Base-by-base conservation (phyloP, 1,284 basidiomycete genomes). In the Taiwanofungus camphoratus region DNA sequence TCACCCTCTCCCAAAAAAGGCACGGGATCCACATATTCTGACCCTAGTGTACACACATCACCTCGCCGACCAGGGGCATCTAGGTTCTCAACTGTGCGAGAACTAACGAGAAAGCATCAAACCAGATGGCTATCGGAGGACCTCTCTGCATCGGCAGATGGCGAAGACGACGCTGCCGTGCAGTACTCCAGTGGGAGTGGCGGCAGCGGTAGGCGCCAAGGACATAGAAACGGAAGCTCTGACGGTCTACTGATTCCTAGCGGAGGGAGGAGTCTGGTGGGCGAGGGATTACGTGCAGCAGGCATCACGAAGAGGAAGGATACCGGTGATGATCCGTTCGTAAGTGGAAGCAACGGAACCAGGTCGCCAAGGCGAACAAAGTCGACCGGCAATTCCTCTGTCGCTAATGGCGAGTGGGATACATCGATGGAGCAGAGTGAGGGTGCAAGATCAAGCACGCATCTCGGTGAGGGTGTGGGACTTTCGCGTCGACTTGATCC, bases 231-330 rank as follows among this genome's bases (percentile, higher is more conserved):
- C 2, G 83, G 82, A 2, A 83, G 79, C 56, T 77, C 76, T 8
- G 86, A 87, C 58, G 81, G 75, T 56, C 68, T 75, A 11, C 61
- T 83, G 34, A 65, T 63, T 42, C 52, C 59, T 31, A 47, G 27
- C 9, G 66, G 58, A 19, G 71, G 73, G 11, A 63, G 79, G 42
- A 81, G 76, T 53, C 61, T 87, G 8, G 61, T 84, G 6, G 75
- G 81, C 2, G 82, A 87, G 59, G 77, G 79, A n/a, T 58, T 88
- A 41, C 71, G 78, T 42, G 82, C 84, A 3, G 84, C 86, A 1
- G 87, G 86, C 5, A 65, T 87, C 44, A 65, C 62, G 52, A 73
- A 66, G 44, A 55, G 63, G 29, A 59, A 58, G 33, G 62, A 65
- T 24, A 39, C 39, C 7, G 51, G 51, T 5, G 67, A 67, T 19